Percentiles rank a stretch among this genome's conserved stretches.
Conservation (phyloP, 2,329 filamentous ascomycete genomes). For the Lasiodiplodia citricola region DNA sequence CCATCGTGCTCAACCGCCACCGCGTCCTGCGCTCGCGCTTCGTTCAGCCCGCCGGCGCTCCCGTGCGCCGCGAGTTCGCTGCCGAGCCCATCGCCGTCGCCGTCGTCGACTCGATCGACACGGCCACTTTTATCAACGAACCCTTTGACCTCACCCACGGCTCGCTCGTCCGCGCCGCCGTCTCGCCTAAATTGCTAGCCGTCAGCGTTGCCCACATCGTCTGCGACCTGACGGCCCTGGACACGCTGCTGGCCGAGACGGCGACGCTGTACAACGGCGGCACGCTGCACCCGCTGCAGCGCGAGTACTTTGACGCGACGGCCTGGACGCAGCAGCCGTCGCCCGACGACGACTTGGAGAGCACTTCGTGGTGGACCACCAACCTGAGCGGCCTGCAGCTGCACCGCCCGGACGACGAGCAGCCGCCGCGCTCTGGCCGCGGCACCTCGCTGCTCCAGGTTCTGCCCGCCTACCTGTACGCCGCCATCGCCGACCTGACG, state of each 20-base stretch:
- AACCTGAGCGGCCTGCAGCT: conserved; percentile 14
- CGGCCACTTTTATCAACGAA: conserved; percentile 8
- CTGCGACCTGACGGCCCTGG: conserved; percentile 40
- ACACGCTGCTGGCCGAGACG: conserved; percentile 37
- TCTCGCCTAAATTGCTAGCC: conserved; percentile 33
- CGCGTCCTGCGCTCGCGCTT: conserved; percentile 27
- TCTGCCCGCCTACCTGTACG: conserved; percentile 4
- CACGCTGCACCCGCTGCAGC: neutral
- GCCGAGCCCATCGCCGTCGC: conserved; percentile 4
- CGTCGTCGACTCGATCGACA: neutral
- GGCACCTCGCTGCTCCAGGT: conserved; percentile 23
- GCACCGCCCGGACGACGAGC: neutral
- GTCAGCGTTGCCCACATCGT: conserved; percentile 41
- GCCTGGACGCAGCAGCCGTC: conserved; percentile 2
- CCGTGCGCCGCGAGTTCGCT: neutral
- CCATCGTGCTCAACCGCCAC: conserved; percentile 31
- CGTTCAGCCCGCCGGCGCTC: neutral
- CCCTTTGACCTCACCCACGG: conserved; percentile 35
- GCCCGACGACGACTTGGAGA: conserved; percentile 9
- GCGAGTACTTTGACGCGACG: conserved; percentile 13
- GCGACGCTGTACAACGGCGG: conserved; percentile 31
- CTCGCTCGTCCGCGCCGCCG: conserved; percentile 35
- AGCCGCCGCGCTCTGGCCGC: conserved; percentile 5
- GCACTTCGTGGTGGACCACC: conserved; percentile 27
- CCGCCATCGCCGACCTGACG: neutral